Evolutionary conservation across 2,329 filamentous ascomycete genomes (phyloP).

Genomic region (Nemania serpens): DNA sequence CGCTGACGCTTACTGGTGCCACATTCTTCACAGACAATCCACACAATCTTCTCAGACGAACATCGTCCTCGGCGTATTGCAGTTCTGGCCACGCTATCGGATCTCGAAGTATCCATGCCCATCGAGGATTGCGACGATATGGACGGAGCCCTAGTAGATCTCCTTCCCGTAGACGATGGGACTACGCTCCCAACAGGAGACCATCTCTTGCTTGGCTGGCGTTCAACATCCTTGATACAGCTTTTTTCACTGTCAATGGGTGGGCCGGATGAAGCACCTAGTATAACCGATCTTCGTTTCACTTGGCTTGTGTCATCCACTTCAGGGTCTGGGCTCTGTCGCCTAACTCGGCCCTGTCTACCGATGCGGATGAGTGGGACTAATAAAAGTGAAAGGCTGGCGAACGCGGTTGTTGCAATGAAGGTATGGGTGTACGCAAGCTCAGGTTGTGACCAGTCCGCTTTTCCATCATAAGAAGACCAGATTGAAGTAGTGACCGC

Average conservation of each 20-base stretch:
- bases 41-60: constrained; percentile 38
- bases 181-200: constrained; percentile 37
- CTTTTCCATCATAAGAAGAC: constrained; percentile 38
- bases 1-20: constrained; percentile 38
- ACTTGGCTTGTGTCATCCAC: constrained; percentile 7
- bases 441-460: constrained; percentile 29
- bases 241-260: constrained; percentile 21
- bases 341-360: constrained; percentile 31
- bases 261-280: constrained; percentile 10
- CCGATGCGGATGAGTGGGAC: constrained; percentile 41
- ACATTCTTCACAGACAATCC: constrained; percentile 43
- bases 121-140: constrained; percentile 37
- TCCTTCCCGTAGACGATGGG: constrained; percentile 24
- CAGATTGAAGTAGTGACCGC: constrained; percentile 42
- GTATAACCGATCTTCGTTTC: constrained; percentile 22
- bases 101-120: constrained; percentile 33
- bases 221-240: constrained; percentile 24
- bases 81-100: constrained; percentile 32
- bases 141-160: constrained; percentile 33
- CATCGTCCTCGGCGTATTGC: constrained; percentile 33
- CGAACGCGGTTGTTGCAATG: constrained; percentile 39
- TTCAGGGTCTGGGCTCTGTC: constrained; percentile 10
- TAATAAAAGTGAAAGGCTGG: constrained; percentile 37
- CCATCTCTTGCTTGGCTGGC: constrained; percentile 41
- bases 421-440: constrained; percentile 41